A percentile compares a stretch with the other conserved stretches of the same genome.
Evolutionary conservation across 495 filamentous ascomycete genomes (phyloP).

Genomic region (Penicillium turbatum): DNA sequence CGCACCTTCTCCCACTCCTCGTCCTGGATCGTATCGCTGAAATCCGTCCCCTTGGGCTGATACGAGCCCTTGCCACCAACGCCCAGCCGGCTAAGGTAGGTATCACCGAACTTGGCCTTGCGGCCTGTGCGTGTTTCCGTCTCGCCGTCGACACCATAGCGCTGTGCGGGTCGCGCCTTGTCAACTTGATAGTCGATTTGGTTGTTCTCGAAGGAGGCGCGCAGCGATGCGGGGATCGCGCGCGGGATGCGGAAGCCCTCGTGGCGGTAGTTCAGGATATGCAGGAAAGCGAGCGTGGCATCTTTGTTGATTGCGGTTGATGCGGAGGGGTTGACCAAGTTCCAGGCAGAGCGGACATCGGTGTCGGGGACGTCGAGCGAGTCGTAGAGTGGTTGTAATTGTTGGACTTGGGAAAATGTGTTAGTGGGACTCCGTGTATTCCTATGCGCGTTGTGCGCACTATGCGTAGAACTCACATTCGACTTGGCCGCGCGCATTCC

Average conservation of each 20-base stretch:
- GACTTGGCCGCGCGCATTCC: constrained; percentile 78
- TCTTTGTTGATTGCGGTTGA: constrained; percentile 83
- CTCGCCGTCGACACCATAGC: constrained; percentile 65
- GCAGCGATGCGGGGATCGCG: constrained; percentile 82
- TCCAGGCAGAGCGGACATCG: constrained; percentile 91
- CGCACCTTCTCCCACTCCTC: constrained; percentile 96
- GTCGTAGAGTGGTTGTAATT: constrained; percentile 79
- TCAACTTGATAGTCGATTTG: constrained; percentile 94
- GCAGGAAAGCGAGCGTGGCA: constrained; percentile 87
- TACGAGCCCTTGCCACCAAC: constrained; percentile 71
- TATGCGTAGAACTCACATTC: constrained; percentile 53
- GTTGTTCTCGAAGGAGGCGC: constrained; percentile 87
- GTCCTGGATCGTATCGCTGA: constrained; percentile 69
- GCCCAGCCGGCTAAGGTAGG: constrained; percentile 87
- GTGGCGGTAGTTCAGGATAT: constrained; percentile 91
- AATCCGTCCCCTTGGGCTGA: constrained; percentile 77
- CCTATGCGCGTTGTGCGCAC: not conserved
- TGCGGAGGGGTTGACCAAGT: constrained; percentile 87
- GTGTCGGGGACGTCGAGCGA: constrained; percentile 94
- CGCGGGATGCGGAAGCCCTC: constrained; percentile 93
- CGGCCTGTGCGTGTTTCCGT: constrained; percentile 74
- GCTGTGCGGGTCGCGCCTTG: constrained; percentile 56
- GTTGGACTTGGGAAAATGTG: constrained; percentile 52
- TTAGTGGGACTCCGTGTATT: constrained; percentile 6
- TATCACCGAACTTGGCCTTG: constrained; percentile 95